phyloP scores from a whole-genome alignment of 495 filamentous ascomycete species.

The Aspergillus panamensis region DNA sequence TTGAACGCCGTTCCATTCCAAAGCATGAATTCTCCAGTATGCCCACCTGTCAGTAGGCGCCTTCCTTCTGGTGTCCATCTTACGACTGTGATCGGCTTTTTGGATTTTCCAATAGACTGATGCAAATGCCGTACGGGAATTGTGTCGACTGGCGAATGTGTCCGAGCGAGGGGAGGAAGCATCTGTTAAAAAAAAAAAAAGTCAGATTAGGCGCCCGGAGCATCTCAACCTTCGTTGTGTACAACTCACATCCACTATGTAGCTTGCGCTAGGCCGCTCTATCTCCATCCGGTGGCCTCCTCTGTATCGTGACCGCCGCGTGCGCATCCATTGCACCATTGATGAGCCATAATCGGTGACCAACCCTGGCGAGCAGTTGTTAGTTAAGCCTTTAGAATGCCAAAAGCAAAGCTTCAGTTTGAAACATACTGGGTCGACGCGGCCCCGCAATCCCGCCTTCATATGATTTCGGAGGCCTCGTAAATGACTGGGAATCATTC shows the following conservation, averaged over 20 bases:
- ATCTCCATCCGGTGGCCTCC: conserved; percentile 62
- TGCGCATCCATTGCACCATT: conserved; percentile 88
- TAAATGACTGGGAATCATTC: conserved; percentile 33
- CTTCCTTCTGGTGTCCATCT: conserved; percentile 96
- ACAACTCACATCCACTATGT: conserved; percentile 77
- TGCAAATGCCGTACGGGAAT: conserved; percentile 89
- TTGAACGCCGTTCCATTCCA: conserved; percentile 99
- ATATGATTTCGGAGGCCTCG: conserved; percentile 35
- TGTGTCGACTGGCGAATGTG: conserved; percentile 69
- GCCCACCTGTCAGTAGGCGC: conserved; percentile 83
- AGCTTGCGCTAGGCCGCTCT: conserved; percentile 82
- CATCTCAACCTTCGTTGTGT: background rate
- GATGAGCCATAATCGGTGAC: conserved; percentile 96
- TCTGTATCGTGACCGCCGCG: conserved; percentile 72
- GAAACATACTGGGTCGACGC: conserved; percentile 42
- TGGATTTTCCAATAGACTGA: conserved; percentile 94
- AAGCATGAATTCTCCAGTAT: conserved; percentile 94
- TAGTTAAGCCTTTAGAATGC: background rate
- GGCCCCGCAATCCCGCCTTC: conserved; percentile 39
- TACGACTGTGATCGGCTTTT: conserved; percentile 96
- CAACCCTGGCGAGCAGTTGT: conserved; percentile 41
- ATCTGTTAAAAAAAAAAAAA: conserved; percentile 52
- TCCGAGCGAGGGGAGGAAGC: conserved; percentile 74
- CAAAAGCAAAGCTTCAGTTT: background rate
- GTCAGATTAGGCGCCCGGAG: background rate